These are phyloP conservation scores for Globisporangium irregulare DNA, from an alignment of 352 stramenopile genomes.

Conservation along the genomic window DNA sequence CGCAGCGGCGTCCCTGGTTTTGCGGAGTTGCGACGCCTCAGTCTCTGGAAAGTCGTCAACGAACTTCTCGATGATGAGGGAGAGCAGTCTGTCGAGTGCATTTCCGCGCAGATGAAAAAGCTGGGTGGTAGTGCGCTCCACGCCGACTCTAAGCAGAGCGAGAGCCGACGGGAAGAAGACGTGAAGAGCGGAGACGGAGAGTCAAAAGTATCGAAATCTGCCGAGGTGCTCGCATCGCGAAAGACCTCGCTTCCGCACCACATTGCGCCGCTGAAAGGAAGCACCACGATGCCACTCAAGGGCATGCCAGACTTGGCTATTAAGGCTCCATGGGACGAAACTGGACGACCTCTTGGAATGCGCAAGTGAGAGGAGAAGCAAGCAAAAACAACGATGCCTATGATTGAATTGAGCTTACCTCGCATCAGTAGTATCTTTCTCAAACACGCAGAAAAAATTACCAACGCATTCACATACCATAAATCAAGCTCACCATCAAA, in stretches of 20 bases:
- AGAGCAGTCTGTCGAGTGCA: conserved; percentile 21
- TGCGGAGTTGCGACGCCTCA: conserved; percentile 62
- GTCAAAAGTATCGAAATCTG: conserved; percentile 37
- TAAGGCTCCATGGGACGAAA: conserved; percentile 80
- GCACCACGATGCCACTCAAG: conserved; percentile 43
- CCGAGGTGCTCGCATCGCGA: conserved; percentile 26
- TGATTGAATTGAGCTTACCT: background rate
- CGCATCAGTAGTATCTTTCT: background rate
- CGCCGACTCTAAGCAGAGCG: conserved; percentile 54
- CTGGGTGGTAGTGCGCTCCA: conserved; percentile 18
- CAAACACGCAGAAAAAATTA: background rate
- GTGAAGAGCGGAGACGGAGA: conserved; percentile 46
- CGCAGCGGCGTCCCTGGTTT: conserved; percentile 64
- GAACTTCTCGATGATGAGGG: conserved; percentile 48
- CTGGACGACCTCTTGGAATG: conserved; percentile 60
- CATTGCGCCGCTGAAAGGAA: conserved; percentile 69
- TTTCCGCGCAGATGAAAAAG: conserved; percentile 17
- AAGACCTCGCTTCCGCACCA: conserved; percentile 81
- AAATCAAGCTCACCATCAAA: conserved; percentile 1
- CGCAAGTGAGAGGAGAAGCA: conserved; percentile 34
- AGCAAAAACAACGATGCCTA: background rate
- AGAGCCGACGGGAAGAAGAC: conserved; percentile 55
- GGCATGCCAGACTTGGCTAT: conserved; percentile 67
- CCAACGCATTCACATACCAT: conserved; percentile 2
- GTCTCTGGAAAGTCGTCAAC: conserved; percentile 79